Percentiles rank a stretch among this genome's conserved stretches.
Conservation (phyloP, 805 yeast species). For the Lipomyces sp. region DNA sequence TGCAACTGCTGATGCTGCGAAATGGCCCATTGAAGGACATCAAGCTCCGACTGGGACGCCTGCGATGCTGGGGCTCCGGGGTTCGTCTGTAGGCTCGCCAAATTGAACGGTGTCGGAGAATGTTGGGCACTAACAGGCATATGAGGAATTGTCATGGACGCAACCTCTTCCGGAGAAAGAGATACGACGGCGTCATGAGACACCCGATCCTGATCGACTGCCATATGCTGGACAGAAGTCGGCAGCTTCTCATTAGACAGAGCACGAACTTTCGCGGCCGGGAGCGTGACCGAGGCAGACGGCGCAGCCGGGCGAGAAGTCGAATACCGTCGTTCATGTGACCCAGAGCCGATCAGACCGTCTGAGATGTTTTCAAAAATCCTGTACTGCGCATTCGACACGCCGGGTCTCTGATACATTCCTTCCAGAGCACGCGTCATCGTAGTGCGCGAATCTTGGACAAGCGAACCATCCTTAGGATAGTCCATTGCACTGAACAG, state of each 20-base stretch:
- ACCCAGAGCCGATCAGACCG: conserved; percentile 2
- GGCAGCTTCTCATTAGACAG: no score
- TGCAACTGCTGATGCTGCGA: conserved; percentile 23
- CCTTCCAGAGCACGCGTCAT: conserved; percentile 38
- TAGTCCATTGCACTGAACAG: conserved; percentile 69
- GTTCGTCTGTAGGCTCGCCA: background rate
- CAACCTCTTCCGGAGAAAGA: background rate
- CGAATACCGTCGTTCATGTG: background rate
- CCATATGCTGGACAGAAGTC: no score
- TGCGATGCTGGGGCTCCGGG: background rate
- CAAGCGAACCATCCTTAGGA: conserved; percentile 75
- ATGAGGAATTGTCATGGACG: conserved; percentile 26
- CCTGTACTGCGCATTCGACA: conserved; percentile 9
- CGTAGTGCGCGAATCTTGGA: conserved; percentile 62
- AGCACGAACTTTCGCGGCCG: no score
- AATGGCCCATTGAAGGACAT: conserved; percentile 23
- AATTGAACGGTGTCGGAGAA: conserved; percentile 6
- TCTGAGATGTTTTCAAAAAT: conserved; percentile 13
- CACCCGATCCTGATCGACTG: background rate
- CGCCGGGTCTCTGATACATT: conserved; percentile 14
- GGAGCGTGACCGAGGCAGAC: no score
- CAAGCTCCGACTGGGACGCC: background rate
- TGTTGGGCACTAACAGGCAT: conserved; percentile 15
- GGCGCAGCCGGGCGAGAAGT: no score
- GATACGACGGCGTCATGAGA: background rate